Evolutionary conservation across 2,329 filamentous ascomycete species (phyloP).

Genomic region (Botrytis fragariae): DNA sequence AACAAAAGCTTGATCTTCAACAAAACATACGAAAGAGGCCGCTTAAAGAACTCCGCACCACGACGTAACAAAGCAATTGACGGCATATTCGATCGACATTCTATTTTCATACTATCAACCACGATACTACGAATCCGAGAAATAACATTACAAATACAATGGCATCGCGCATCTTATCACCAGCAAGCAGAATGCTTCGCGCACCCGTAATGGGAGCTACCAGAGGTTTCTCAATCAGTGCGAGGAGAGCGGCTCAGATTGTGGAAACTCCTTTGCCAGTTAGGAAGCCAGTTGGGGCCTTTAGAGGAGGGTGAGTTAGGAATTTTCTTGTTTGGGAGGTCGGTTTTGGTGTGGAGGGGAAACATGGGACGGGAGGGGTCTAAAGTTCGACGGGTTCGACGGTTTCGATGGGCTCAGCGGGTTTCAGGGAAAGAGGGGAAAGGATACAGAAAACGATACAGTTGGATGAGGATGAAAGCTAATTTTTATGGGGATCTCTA

Average conservation of each 20-base stretch:
- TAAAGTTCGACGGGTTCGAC: neutral
- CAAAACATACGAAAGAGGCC: neutral
- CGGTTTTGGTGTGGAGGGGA: neutral
- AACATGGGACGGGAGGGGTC: neutral
- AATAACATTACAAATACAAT: slow-evolving; percentile 35
- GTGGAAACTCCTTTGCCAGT: slow-evolving; percentile 44
- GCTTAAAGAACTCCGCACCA: slow-evolving; percentile 10
- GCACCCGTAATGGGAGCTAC: slow-evolving; percentile 20
- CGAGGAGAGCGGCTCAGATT: neutral
- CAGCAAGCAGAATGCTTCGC: slow-evolving; percentile 40
- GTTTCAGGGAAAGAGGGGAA: neutral
- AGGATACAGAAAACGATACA: neutral
- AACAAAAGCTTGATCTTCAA: slow-evolving; percentile 16
- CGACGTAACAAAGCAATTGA: slow-evolving; percentile 6
- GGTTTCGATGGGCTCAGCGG: no score
- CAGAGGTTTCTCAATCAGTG: neutral
- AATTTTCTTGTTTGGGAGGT: neutral
- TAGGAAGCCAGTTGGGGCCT: slow-evolving; percentile 68
- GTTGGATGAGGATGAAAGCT: neutral
- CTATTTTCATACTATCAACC: neutral
- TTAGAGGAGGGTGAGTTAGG: slow-evolving; percentile 64
- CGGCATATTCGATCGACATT: neutral
- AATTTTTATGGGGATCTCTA: slow-evolving; percentile 40
- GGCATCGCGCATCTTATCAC: slow-evolving; percentile 45
- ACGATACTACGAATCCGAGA: neutral